Conservation (phyloP, 345 rosid species). For the Theobroma cacao region DNA sequence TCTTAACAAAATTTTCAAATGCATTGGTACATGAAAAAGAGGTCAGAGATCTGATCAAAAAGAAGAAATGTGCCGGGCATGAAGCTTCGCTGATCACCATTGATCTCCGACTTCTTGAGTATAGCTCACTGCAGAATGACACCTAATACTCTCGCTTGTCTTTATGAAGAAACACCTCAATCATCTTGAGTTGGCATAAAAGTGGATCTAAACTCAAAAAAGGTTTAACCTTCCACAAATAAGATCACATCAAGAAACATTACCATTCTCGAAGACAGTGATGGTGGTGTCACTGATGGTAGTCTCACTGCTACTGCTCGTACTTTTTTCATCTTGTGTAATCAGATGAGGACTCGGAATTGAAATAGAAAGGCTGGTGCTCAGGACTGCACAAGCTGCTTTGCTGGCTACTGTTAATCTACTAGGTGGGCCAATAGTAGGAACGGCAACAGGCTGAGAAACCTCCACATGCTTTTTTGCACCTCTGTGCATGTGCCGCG, state of each 20-base stretch:
- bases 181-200: not conserved
- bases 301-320: slow-evolving; percentile 49
- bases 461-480: slow-evolving; percentile 28
- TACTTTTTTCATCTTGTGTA: slow-evolving; percentile 27
- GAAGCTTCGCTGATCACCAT: not conserved
- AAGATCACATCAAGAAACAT: slow-evolving; percentile 22
- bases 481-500: slow-evolving; percentile 69
- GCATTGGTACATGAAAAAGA: no score
- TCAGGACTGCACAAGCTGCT: slow-evolving; percentile 7
- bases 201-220: not conserved
- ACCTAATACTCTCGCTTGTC: not conserved
- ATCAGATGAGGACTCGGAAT: slow-evolving; percentile 21
- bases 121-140: not conserved
- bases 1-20: not conserved
- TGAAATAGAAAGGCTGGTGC: slow-evolving; percentile 36
- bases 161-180: not conserved
- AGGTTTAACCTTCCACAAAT: slow-evolving; percentile 8
- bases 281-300: slow-evolving; percentile 48
- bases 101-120: not conserved
- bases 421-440: not conserved
- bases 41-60: not conserved
- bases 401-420: not conserved
- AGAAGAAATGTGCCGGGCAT: not conserved
- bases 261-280: slow-evolving; percentile 23
- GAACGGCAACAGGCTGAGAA: slow-evolving; percentile 2